Base-by-base conservation (phyloP, 2,329 filamentous ascomycete genomes). In the Paecilomyces variotii region DNA sequence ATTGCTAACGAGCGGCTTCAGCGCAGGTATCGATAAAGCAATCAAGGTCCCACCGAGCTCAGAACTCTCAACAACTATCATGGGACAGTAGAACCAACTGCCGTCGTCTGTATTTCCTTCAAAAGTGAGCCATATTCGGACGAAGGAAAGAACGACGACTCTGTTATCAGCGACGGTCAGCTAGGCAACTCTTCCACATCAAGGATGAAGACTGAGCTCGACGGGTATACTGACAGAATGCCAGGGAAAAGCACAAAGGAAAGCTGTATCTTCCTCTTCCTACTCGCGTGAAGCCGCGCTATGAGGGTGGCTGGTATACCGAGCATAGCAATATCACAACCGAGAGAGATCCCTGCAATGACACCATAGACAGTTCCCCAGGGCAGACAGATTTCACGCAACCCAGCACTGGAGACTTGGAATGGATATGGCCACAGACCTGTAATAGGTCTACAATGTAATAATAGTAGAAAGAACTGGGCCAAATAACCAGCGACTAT, bases 301-400 rank as follows among this genome's bases (percentile, higher is more conserved):
- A 83, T 72, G 70, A 82, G 78, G 5, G 78, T 75, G 19, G 79
- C 68, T 0, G 80, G 80, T 54, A 82, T 80, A 2, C 76, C 73
- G 59, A 83, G 82, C 45, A 83, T 70, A 12, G 82, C 59, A 55
- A 82, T 61, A 56, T 83, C 80, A 65, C 79, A 82, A 0, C 80
- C 60, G 9, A 82, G 67, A 0, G 79, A 82, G 2, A 82, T 67
- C 0, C 70, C 72, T 10, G 79, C 81, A 64, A 82, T 82, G 24
- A 80, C 76, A 9, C 76, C 76, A 61, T 82, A 83, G 0, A 83
- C 79, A 2, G 80, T 58, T 0, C 80, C 80, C 80, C 80, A 82
- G 14, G 74, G 68, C 39, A 82, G 59, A 61, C 80, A 82, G 0
- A 64, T 72, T 61, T 79, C 32, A 12, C 11, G 32, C 10, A 34